phyloP scores from a whole-genome alignment of 768 basidiomycete species.

The Sutorius australiensis region DNA sequence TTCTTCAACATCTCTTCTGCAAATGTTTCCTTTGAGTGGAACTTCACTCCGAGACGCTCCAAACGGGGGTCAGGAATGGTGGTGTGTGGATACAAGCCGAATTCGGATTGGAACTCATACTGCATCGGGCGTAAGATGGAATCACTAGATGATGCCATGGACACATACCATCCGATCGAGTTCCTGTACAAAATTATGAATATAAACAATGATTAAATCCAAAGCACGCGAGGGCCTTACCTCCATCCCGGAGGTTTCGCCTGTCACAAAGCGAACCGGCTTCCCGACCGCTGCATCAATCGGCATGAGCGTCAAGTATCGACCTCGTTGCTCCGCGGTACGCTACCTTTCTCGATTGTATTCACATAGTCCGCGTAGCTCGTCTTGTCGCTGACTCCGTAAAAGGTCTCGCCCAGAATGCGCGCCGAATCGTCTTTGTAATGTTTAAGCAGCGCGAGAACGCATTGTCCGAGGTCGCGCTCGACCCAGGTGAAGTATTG shows the following conservation, averaged over 20 bases:
- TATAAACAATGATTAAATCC: not conserved
- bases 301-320: not conserved
- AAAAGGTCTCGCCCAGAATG: conserved; percentile 23
- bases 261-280: conserved; percentile 23
- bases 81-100: conserved; percentile 18
- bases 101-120: conserved; percentile 26
- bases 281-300: conserved; percentile 23
- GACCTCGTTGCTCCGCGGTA: not conserved
- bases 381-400: conserved; percentile 23
- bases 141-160: not conserved
- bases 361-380: conserved; percentile 14
- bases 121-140: conserved; percentile 1
- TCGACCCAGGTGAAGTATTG: conserved; percentile 25
- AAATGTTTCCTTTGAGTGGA: conserved; percentile 19
- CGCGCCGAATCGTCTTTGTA: conserved; percentile 18
- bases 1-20: conserved; percentile 20
- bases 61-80: conserved; percentile 27
- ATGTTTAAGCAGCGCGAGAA: conserved; percentile 22
- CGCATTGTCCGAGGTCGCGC: conserved; percentile 23
- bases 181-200: conserved; percentile 5
- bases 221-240: conserved; percentile 1
- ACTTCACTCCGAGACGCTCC: conserved; percentile 24
- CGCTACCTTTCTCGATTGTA: conserved; percentile 16
- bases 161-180: conserved; percentile 26
- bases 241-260: conserved; percentile 16